A percentile compares a stretch with the other conserved stretches of the same genome.
Evolutionary conservation across 352 stramenopile genomes (phyloP).

Genomic region (Globisporangium yorkense): DNA sequence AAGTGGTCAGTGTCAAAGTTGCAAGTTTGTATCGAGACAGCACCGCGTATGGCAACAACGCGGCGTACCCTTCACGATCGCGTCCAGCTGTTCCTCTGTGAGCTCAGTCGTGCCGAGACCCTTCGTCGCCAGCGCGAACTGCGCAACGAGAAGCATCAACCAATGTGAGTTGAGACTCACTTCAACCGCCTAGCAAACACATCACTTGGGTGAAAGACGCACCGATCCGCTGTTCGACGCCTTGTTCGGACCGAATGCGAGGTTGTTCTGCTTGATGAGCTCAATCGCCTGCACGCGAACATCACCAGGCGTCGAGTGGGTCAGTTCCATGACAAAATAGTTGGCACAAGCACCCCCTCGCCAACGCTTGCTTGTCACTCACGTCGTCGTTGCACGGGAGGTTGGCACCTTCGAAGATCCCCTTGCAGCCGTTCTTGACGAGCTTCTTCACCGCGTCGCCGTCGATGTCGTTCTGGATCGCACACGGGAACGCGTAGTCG

Average conservation of each 20-base stretch:
- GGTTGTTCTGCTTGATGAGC: conserved; percentile 77
- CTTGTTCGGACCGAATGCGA: conserved; percentile 86
- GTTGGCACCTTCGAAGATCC: conserved; percentile 85
- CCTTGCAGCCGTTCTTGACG: conserved; percentile 87
- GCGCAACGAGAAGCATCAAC: background rate
- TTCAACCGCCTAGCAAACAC: background rate
- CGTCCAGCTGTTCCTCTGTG: conserved; percentile 54
- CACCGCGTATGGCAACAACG: background rate
- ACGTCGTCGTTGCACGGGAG: conserved; percentile 76
- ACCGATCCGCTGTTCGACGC: conserved; percentile 75
- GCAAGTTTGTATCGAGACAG: background rate
- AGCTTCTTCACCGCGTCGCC: conserved; percentile 60
- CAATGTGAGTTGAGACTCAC: background rate
- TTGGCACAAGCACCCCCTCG: background rate
- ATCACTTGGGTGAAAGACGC: background rate
- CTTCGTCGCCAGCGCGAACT: conserved; percentile 65
- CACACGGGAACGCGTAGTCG: conserved; percentile 96
- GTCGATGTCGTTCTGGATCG: conserved; percentile 92
- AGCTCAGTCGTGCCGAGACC: conserved; percentile 50
- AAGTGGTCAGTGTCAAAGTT: background rate
- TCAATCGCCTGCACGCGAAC: conserved; percentile 38
- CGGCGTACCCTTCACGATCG: conserved; percentile 57
- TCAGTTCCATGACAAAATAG: background rate
- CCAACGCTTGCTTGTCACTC: background rate
- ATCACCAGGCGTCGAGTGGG: background rate